Conservation (phyloP, 345 rosid species). For the Pugionium dolabratum region DNA sequence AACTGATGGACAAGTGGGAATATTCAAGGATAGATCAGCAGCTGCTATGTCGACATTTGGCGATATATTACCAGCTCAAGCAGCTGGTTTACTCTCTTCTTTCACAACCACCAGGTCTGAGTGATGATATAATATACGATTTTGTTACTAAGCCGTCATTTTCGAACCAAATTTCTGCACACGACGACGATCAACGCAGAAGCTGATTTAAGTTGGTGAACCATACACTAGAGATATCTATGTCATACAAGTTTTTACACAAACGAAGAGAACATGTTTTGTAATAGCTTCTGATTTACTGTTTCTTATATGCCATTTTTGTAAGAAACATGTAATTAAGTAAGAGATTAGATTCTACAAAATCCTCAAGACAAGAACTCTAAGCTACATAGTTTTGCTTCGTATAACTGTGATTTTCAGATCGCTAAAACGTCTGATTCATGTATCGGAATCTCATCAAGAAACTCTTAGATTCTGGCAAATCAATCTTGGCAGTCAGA, state of each 20-base stretch:
- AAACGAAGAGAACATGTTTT: slow-evolving; percentile 31
- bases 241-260: slow-evolving; percentile 28
- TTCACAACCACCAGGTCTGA: slow-evolving; percentile 73
- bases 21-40: slow-evolving; percentile 95
- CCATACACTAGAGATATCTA: slow-evolving; percentile 13
- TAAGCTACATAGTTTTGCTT: neutral
- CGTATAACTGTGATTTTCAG: neutral
- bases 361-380: slow-evolving; percentile 15
- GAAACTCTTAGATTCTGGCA: slow-evolving; percentile 56
- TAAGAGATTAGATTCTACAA: slow-evolving; percentile 34
- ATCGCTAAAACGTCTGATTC: neutral
- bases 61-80: slow-evolving; percentile 92
- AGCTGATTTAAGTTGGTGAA: slow-evolving; percentile 26
- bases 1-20: slow-evolving; percentile 95
- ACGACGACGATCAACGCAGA: slow-evolving; percentile 14
- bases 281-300: slow-evolving; percentile 31
- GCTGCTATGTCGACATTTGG: slow-evolving; percentile 97
- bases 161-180: neutral
- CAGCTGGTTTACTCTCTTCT: slow-evolving; percentile 97
- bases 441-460: slow-evolving; percentile 40
- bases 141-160: slow-evolving; percentile 20
- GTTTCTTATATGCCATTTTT: slow-evolving; percentile 27
- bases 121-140: slow-evolving; percentile 37
- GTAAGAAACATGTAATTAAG: slow-evolving; percentile 39
- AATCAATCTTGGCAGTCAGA: slow-evolving; percentile 55